Percentiles rank a stretch among this genome's conserved stretches.
These are phyloP conservation scores for Canavalia ensiformis DNA, from an alignment of 306 rosid species.

Conservation along the genomic window DNA sequence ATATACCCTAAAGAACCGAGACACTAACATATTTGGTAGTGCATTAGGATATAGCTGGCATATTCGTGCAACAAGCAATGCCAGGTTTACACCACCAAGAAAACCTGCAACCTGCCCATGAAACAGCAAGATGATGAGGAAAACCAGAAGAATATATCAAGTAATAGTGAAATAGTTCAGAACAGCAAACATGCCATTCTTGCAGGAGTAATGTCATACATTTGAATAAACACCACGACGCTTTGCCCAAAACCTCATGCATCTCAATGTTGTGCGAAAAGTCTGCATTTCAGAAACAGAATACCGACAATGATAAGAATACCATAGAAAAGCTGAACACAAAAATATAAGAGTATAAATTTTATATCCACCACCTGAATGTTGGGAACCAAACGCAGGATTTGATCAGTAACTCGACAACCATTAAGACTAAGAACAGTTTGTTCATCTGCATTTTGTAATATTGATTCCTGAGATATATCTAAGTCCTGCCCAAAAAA, in stretches of 20 bases:
- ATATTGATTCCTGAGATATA: conserved; percentile 86
- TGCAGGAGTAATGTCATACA: conserved; percentile 58
- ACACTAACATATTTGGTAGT: conserved; percentile 90
- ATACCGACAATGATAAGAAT: conserved; percentile 45
- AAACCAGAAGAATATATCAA: conserved; percentile 40
- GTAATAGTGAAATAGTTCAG: conserved; percentile 20
- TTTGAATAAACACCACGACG: conserved; percentile 96
- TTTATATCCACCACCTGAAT: conserved; percentile 73
- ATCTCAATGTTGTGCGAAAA: conserved; percentile 94
- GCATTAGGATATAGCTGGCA: conserved; percentile 99
- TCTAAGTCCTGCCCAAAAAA: conserved; percentile 82
- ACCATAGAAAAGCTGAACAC: conserved; percentile 17
- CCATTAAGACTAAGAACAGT: conserved; percentile 99
- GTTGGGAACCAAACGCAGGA: conserved; percentile 92
- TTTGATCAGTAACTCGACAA: conserved; percentile 94
- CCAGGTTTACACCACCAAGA: conserved; percentile 99
- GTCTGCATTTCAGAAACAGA: conserved; percentile 64
- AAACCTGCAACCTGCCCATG: conserved; percentile 88
- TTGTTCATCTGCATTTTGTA: conserved; percentile 92
- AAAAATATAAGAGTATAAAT: background rate
- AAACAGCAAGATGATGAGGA: conserved; percentile 44
- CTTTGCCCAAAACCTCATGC: conserved; percentile 98
- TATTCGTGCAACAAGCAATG: conserved; percentile 97
- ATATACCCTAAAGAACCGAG: conserved; percentile 94
- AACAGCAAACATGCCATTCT: conserved; percentile 14